Percentiles rank a stretch among this genome's conserved stretches.
These are phyloP conservation scores for Cinnamomum micranthum DNA, from an alignment of 164 flowering plant genomes.

Conservation along the genomic window DNA sequence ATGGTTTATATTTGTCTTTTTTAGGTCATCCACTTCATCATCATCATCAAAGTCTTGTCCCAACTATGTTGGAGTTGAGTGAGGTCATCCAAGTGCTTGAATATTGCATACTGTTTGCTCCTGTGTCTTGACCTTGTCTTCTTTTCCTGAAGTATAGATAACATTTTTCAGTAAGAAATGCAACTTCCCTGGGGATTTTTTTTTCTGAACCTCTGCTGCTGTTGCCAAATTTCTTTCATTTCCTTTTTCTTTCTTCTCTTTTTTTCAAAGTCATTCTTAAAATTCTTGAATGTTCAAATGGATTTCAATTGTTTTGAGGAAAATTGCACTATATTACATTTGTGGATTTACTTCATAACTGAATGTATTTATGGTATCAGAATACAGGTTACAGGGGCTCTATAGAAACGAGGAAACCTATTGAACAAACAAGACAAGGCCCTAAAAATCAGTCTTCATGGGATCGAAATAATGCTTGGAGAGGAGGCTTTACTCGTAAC, in stretches of 20 bases:
- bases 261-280: background rate
- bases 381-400: constrained; percentile 31
- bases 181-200: background rate
- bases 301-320: background rate
- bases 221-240: background rate
- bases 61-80: too few species aligned
- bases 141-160: too few species aligned
- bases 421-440: constrained; percentile 29
- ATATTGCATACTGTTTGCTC: too few species aligned
- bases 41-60: too few species aligned
- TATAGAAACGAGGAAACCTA: constrained; percentile 27
- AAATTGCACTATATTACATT: background rate
- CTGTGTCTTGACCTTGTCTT: too few species aligned
- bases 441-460: constrained; percentile 19
- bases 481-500: constrained; percentile 34
- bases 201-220: background rate
- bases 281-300: background rate
- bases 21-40: too few species aligned
- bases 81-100: too few species aligned
- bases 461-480: constrained; percentile 49
- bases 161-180: background rate
- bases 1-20: constrained; percentile 7
- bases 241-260: background rate
- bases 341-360: constrained; percentile 1
- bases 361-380: constrained; percentile 29